These are phyloP conservation scores for Papiliotrema nemorosa DNA, from an alignment of 1,284 basidiomycete genomes.

Conservation along the genomic window DNA sequence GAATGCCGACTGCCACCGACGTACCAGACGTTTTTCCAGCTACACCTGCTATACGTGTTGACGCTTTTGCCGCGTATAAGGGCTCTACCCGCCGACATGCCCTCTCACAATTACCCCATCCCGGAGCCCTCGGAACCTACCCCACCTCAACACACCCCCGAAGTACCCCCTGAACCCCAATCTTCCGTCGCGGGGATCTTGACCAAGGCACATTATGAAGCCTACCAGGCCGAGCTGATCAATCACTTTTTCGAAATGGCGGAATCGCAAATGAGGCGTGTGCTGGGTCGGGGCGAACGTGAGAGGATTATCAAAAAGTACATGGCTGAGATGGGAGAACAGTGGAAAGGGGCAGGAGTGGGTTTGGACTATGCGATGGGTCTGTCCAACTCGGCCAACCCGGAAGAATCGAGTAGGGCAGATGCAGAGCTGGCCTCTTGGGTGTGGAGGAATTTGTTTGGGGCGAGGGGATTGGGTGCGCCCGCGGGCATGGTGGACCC, in stretches of 20 bases:
- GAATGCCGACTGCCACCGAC: slow-evolving; percentile 86
- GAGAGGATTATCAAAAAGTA: slow-evolving; percentile 79
- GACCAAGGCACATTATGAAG: slow-evolving; percentile 31
- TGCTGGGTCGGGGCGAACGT: slow-evolving; percentile 67
- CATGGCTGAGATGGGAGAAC: slow-evolving; percentile 84
- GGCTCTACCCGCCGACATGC: slow-evolving; percentile 63
- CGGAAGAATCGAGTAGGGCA: slow-evolving; percentile 4
- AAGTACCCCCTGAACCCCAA: slow-evolving; percentile 8
- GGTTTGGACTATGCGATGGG: slow-evolving; percentile 68
- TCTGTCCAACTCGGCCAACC: slow-evolving; percentile 10
- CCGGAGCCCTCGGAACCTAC: slow-evolving; percentile 30
- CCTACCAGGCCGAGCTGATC: slow-evolving; percentile 60
- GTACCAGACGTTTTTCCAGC: slow-evolving; percentile 96
- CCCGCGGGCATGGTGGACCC: slow-evolving; percentile 5
- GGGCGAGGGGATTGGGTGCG: slow-evolving; percentile 20
- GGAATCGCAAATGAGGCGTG: slow-evolving; percentile 80
- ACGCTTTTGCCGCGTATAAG: slow-evolving; percentile 84
- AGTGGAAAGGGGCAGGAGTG: slow-evolving; percentile 81
- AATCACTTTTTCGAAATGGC: slow-evolving; percentile 96
- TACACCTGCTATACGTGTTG: slow-evolving; percentile 92
- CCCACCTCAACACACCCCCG: slow-evolving; percentile 5
- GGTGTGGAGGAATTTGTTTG: slow-evolving; percentile 86
- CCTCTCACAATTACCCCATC: slow-evolving; percentile 49
- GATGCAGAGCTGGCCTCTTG: slow-evolving; percentile 81
- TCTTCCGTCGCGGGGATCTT: slow-evolving; percentile 51